Percentiles rank a stretch among this genome's conserved stretches.
Evolutionary conservation across 345 rosid species (phyloP).

Genomic region (Cardiospermum halicacabum): DNA sequence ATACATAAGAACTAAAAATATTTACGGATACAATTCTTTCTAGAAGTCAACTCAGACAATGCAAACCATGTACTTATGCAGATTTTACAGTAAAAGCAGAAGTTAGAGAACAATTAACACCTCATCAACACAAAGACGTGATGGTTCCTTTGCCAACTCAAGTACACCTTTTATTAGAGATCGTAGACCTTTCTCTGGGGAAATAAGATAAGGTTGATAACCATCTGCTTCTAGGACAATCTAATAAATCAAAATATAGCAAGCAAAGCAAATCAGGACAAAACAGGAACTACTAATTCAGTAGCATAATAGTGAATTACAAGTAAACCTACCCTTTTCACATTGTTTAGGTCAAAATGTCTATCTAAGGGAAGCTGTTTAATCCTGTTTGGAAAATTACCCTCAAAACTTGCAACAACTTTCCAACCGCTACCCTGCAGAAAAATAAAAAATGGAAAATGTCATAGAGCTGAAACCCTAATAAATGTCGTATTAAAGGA

Average conservation of each 20-base stretch:
- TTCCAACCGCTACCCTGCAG: slow-evolving; percentile 98
- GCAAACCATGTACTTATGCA: neutral
- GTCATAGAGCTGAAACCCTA: neutral
- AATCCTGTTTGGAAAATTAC: slow-evolving; percentile 85
- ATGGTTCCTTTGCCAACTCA: slow-evolving; percentile 96
- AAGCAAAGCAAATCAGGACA: slow-evolving; percentile 7
- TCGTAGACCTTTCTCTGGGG: slow-evolving; percentile 98
- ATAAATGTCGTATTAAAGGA: neutral
- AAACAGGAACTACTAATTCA: slow-evolving; percentile 1
- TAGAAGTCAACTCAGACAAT: neutral
- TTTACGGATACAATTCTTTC: neutral
- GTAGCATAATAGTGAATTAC: slow-evolving; percentile 5
- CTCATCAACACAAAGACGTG: slow-evolving; percentile 96
- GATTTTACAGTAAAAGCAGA: neutral
- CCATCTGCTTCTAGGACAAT: slow-evolving; percentile 98
- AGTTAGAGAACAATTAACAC: slow-evolving; percentile 27
- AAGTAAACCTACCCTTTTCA: slow-evolving; percentile 72
- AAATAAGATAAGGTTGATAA: slow-evolving; percentile 98
- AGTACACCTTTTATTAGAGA: slow-evolving; percentile 94
- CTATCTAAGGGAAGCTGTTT: slow-evolving; percentile 97
- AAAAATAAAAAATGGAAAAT: neutral
- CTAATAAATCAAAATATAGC: slow-evolving; percentile 33
- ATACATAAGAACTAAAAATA: slow-evolving; percentile 2
- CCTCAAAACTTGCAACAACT: slow-evolving; percentile 97
- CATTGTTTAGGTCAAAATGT: slow-evolving; percentile 87